Evolutionary conservation across 129 eudicot genomes (phyloP).

Genomic region (Centrapalus pauciflorus): DNA sequence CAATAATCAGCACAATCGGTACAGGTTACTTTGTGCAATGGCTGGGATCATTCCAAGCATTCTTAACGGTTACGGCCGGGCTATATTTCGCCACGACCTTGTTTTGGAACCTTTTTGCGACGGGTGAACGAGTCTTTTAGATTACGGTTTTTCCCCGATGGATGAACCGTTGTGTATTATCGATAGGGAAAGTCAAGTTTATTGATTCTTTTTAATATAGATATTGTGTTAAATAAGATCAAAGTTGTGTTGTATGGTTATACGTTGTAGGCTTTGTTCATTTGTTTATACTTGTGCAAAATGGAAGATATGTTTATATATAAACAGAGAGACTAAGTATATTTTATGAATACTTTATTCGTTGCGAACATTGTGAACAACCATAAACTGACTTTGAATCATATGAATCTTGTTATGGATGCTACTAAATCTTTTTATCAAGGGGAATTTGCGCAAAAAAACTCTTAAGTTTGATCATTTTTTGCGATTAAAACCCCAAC

Average conservation of each 20-base stretch:
- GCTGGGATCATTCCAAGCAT: conserved; percentile 95
- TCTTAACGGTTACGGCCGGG: conserved; percentile 73
- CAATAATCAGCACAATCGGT: conserved; percentile 86
- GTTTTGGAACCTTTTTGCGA: conserved; percentile 80
- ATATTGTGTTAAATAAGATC: not conserved
- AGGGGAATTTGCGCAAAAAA: too few species aligned
- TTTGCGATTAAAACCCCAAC: too few species aligned
- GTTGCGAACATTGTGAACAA: too few species aligned
- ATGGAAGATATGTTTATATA: conserved; percentile 10
- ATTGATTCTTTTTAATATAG: conserved; percentile 21
- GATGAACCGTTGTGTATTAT: not conserved
- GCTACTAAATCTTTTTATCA: too few species aligned
- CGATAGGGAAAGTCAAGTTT: conserved; percentile 14
- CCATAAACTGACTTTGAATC: too few species aligned
- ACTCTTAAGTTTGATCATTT: too few species aligned
- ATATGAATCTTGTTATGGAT: too few species aligned
- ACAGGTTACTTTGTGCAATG: conserved; percentile 88
- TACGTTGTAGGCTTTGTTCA: not conserved
- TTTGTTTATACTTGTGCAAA: conserved; percentile 17
- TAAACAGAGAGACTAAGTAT: too few species aligned
- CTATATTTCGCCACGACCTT: conserved; percentile 72
- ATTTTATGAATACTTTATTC: too few species aligned
- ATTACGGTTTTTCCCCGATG: not conserved
- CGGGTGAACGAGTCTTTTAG: conserved; percentile 78
- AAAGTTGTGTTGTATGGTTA: not conserved